Percentiles rank a stretch among this genome's conserved stretches.
These are phyloP conservation scores for Plectosphaerella plurivora DNA, from an alignment of 2,329 filamentous ascomycete genomes.

Conservation along the genomic window DNA sequence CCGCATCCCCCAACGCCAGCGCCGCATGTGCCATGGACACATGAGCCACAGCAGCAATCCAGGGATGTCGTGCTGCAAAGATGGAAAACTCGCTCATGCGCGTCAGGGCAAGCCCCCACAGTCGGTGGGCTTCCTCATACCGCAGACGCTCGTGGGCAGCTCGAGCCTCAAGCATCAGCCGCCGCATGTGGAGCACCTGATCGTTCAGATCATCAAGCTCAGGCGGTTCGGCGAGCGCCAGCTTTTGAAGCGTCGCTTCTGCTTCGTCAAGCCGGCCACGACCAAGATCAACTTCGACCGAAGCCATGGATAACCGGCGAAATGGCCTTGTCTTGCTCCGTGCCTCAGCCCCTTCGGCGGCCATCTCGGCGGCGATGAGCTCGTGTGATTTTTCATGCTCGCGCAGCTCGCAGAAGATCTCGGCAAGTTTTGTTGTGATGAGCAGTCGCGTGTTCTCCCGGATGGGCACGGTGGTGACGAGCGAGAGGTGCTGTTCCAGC, in stretches of 20 bases:
- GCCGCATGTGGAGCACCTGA: conserved; percentile 21
- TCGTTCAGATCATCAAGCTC: conserved; percentile 23
- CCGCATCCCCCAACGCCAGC: conserved; percentile 11
- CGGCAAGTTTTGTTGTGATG: conserved; percentile 18
- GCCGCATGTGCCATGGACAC: conserved; percentile 22
- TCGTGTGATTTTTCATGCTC: conserved; percentile 15
- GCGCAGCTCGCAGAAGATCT: conserved; percentile 21
- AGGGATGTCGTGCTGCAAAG: conserved; percentile 15
- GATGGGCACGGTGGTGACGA: conserved; percentile 16
- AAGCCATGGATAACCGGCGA: conserved; percentile 17
- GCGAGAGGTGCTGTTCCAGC: conserved; percentile 22
- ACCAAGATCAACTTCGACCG: conserved; percentile 17
- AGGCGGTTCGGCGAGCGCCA: conserved; percentile 12
- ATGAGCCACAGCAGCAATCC: conserved; percentile 17
- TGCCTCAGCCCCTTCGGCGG: conserved; percentile 4
- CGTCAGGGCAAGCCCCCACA: conserved; percentile 14
- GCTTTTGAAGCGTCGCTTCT: conserved; percentile 5
- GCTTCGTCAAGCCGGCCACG: conserved; percentile 9
- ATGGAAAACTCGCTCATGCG: conserved; percentile 12
- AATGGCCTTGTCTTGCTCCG: conserved; percentile 14
- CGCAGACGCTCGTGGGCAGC: conserved; percentile 11
- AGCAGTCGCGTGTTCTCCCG: conserved; percentile 17
- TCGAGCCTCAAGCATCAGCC: conserved; percentile 18
- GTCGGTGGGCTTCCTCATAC: conserved; percentile 10
- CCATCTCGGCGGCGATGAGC: conserved; percentile 15